Evolutionary conservation across 2,329 filamentous ascomycete species (phyloP), one percentile per base, ranked within the genome.

Genomic region (Colletotrichum lupini): DNA sequence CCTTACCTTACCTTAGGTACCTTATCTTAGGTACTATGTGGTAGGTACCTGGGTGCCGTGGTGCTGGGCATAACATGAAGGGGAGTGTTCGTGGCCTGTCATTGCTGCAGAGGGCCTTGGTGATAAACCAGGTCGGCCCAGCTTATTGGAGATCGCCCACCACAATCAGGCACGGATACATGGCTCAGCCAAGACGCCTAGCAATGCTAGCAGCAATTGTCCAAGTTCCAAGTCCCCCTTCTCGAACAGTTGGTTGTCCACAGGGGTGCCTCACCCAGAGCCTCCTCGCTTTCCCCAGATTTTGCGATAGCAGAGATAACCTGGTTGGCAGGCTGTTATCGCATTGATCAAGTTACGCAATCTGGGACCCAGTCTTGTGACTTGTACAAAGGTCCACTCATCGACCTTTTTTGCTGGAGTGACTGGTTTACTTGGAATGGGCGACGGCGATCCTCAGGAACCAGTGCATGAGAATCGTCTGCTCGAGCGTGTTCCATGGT

Each of bases 281-380:
- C 69, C 35, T 63, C 60, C 26, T 53, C 22, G 8, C 8, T 42
- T 73, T 65, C 70, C 70, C 70, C 70, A 56, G 60, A 61, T 73
- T 73, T 65, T 70, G 60, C 56, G 67, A 70, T 70, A 37, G 28
- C 37, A 37, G 49, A 32, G 69, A 69, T 49, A 59, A 24, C 52
- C 66, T 37, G 46, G 66, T 26, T 69, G 42, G 53, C 59, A 65
- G 32, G 55, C 60, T 73, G 58, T 60, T 70, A 73, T 73, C 70
- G 70, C 70, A 65, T 73, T 66, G 55, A 66, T 58, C 56, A 63
- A 61, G 60, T 70, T 73, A 65, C 70, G 60, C 67, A 70, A 69
- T 70, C 60, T 70, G 26, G 32, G 58, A 24, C 26, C 60, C 35
- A 22, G 49, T 70, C 70, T 62, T 65, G 67, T 73, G 70, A 73